These are phyloP conservation scores for Schwanniomyces sp. DNA, from an alignment of 805 yeast species.

Conservation along the genomic window DNA sequence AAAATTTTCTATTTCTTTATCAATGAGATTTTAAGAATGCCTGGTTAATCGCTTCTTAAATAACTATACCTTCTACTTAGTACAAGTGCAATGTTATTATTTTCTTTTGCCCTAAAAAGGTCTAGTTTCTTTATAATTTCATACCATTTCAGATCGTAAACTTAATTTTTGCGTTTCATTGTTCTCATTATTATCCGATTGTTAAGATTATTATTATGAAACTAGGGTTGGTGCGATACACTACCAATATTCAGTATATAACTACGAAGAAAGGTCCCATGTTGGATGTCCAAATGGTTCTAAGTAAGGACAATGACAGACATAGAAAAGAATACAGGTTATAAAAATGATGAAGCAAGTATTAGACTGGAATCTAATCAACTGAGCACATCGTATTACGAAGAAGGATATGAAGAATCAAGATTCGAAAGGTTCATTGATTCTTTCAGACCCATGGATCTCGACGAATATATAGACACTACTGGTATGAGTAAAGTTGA, in stretches of 20 bases:
- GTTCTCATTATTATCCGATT: neutral
- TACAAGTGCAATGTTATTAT: neutral
- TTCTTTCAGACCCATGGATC: slow-evolving; percentile 37
- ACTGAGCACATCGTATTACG: neutral
- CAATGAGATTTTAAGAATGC: no score
- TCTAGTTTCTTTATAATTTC: neutral
- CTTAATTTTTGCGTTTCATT: neutral
- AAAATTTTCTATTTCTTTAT: no score
- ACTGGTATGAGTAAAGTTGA: slow-evolving; percentile 38
- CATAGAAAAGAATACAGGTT: neutral
- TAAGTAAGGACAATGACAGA: neutral
- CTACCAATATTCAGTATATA: neutral
- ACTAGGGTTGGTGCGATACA: neutral
- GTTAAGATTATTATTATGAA: neutral
- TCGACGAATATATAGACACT: slow-evolving; percentile 41
- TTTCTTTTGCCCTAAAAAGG: neutral
- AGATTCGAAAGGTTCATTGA: slow-evolving; percentile 19
- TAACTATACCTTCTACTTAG: neutral
- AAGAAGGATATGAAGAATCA: neutral
- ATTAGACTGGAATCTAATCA: neutral
- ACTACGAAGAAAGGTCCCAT: neutral
- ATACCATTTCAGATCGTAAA: neutral
- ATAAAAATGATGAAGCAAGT: neutral
- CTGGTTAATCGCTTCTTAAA: neutral
- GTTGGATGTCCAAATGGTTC: neutral